These are phyloP conservation scores for Copromyces sp. DNA, from an alignment of 495 filamentous ascomycete genomes.

Conservation along the genomic window DNA sequence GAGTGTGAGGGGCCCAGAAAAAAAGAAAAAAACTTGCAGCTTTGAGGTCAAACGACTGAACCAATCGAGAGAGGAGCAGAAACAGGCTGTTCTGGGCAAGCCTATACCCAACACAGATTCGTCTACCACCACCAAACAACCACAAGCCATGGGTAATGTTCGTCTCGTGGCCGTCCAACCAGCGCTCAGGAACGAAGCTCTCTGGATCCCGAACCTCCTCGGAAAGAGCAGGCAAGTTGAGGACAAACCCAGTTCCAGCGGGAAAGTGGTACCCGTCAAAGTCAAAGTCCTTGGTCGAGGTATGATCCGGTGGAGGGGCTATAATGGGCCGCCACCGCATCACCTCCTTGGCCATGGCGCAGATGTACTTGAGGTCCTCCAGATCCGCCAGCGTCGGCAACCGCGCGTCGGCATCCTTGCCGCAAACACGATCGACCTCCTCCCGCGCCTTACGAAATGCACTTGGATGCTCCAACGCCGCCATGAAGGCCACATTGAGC, in stretches of 20 bases:
- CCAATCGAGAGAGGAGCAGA: conserved; percentile 31
- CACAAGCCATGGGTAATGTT: conserved; percentile 16
- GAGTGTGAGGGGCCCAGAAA: too few species aligned
- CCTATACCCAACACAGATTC: conserved; percentile 38
- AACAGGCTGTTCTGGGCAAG: conserved; percentile 35
- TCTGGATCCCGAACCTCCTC: conserved; percentile 22
- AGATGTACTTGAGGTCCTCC: conserved; percentile 37
- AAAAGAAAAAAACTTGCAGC: background rate
- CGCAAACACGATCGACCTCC: conserved; percentile 33
- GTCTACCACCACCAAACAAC: conserved; percentile 30
- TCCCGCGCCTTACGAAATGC: conserved; percentile 19
- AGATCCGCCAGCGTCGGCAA: conserved; percentile 38
- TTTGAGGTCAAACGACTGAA: conserved; percentile 32
- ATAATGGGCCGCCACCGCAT: conserved; percentile 47
- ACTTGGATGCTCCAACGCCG: conserved; percentile 22
- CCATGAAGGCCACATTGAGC: conserved; percentile 31
- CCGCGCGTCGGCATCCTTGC: conserved; percentile 12
- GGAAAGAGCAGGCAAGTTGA: conserved; percentile 22
- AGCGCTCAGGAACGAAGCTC: conserved; percentile 38
- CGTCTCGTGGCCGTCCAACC: conserved; percentile 30
- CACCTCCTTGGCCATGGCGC: conserved; percentile 42
- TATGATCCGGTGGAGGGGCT: conserved; percentile 13
- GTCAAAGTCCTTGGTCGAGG: conserved; percentile 33
- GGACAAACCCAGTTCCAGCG: conserved; percentile 30
- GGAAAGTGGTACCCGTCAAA: conserved; percentile 43